These are phyloP conservation scores for Lathyrus tuberosus DNA, from an alignment of 306 rosid species.

Conservation along the genomic window DNA sequence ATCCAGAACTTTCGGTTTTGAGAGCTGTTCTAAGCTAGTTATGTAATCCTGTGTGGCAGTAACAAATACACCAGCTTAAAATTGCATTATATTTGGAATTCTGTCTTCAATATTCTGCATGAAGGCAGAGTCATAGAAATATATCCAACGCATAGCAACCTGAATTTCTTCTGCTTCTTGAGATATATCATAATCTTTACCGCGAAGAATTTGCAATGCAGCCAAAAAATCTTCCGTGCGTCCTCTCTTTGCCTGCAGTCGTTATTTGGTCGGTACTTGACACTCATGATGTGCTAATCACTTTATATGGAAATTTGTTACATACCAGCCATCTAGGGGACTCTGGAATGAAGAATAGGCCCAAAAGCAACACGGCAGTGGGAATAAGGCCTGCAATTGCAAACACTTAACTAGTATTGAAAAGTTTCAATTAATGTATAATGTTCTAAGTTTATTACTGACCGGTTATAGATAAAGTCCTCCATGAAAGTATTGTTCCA, in stretches of 20 bases:
- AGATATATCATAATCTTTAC: constrained; percentile 73
- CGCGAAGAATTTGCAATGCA: constrained; percentile 73
- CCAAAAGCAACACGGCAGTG: constrained; percentile 67
- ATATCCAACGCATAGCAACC: constrained; percentile 48
- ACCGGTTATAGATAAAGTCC: constrained; percentile 75
- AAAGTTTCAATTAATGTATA: too few species aligned
- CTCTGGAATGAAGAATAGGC: constrained; percentile 89
- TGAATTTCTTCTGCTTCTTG: constrained; percentile 78
- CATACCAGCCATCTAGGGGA: constrained; percentile 99
- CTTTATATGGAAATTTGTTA: constrained; percentile 19
- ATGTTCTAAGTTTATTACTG: not conserved
- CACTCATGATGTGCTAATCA: not conserved
- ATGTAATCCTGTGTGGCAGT: constrained; percentile 66
- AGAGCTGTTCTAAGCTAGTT: constrained; percentile 64
- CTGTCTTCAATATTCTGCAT: not conserved
- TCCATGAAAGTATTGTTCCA: constrained; percentile 84
- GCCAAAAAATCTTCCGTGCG: constrained; percentile 58
- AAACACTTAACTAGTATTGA: constrained; percentile 28
- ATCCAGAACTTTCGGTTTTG: constrained; percentile 73
- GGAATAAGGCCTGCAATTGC: constrained; percentile 82
- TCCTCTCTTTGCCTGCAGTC: constrained; percentile 74
- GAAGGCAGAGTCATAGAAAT: constrained; percentile 7
- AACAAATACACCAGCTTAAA: not conserved
- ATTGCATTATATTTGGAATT: constrained; percentile 4
- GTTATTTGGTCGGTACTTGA: not conserved